Conservation (phyloP, 257 asterid genomes). For the Scutellaria barbata region DNA sequence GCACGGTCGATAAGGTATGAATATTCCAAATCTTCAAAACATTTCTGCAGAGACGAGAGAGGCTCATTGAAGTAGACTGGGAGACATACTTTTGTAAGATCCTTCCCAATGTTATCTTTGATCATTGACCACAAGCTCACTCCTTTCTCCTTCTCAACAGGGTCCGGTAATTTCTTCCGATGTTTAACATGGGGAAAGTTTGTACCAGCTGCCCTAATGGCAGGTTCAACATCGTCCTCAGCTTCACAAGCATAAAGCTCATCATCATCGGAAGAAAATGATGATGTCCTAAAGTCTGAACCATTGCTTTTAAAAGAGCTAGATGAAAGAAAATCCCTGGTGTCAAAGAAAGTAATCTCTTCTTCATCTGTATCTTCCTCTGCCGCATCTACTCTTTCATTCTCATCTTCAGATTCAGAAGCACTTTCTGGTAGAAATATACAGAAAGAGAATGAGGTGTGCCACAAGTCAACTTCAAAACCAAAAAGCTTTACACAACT, state of each 20-base stretch:
- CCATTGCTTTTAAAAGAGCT: conserved; percentile 83
- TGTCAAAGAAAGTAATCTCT: conserved; percentile 86
- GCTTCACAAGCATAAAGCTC: conserved; percentile 61
- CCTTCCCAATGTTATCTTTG: conserved; percentile 95
- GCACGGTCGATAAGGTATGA: conserved; percentile 94
- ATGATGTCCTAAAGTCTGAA: conserved; percentile 74
- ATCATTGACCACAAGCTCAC: conserved; percentile 99
- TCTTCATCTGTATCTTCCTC: conserved; percentile 95
- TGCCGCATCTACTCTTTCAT: conserved; percentile 78
- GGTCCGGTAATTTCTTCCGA: conserved; percentile 87
- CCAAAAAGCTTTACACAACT: background rate
- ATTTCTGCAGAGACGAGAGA: conserved; percentile 90
- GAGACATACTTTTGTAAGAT: conserved; percentile 93
- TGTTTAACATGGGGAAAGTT: conserved; percentile 74
- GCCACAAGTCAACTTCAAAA: conserved; percentile 11
- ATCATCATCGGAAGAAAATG: conserved; percentile 76
- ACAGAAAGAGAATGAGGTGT: conserved; percentile 35
- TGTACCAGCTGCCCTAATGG: conserved; percentile 63
- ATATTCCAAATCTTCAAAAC: conserved; percentile 90
- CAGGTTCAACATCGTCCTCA: conserved; percentile 66
- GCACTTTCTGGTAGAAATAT: conserved; percentile 64
- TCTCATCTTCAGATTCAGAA: conserved; percentile 86
- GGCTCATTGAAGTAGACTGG: conserved; percentile 99
- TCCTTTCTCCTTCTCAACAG: conserved; percentile 91
- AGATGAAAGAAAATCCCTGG: conserved; percentile 87